Conservation (phyloP, 169 alveolate species). For the Theileria equi region DNA sequence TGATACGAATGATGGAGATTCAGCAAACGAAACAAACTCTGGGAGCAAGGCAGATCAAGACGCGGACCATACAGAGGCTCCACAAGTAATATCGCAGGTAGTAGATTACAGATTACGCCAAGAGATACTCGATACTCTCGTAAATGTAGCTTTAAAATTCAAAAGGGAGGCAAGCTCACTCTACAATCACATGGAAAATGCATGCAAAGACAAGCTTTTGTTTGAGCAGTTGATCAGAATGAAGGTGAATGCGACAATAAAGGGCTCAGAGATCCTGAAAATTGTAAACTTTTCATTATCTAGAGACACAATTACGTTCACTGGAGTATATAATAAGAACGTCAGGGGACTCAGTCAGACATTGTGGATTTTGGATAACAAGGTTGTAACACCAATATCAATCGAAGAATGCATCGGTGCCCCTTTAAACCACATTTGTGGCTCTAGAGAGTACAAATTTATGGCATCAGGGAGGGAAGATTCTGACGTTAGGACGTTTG, state of each 20-base stretch:
- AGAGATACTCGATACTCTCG: not conserved
- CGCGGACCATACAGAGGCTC: not conserved
- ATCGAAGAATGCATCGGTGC: constrained; percentile 42
- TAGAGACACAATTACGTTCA: constrained; percentile 37
- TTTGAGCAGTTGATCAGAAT: constrained; percentile 50
- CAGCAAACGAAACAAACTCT: not conserved
- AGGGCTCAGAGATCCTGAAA: not conserved
- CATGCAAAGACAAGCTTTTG: constrained; percentile 20
- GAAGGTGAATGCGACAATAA: constrained; percentile 2
- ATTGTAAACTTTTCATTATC: constrained; percentile 7
- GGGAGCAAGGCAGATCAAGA: not conserved
- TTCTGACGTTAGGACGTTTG: constrained; percentile 79
- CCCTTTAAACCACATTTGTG: constrained; percentile 17
- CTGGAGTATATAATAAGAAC: not conserved
- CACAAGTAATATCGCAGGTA: not conserved
- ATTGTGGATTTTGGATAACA: not conserved
- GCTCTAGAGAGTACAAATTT: constrained; percentile 20
- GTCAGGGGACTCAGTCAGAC: constrained; percentile 6
- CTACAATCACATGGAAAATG: constrained; percentile 6
- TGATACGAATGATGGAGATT: not conserved
- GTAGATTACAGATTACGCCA: constrained; percentile 3
- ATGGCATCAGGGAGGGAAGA: constrained; percentile 77
- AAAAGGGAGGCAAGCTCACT: not conserved
- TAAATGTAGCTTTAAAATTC: constrained; percentile 3
- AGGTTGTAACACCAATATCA: constrained; percentile 8